Percentiles rank a stretch among this genome's conserved stretches.
These are phyloP conservation scores for Colletotrichum brevisporum DNA, from an alignment of 2,329 filamentous ascomycete species.

Conservation along the genomic window DNA sequence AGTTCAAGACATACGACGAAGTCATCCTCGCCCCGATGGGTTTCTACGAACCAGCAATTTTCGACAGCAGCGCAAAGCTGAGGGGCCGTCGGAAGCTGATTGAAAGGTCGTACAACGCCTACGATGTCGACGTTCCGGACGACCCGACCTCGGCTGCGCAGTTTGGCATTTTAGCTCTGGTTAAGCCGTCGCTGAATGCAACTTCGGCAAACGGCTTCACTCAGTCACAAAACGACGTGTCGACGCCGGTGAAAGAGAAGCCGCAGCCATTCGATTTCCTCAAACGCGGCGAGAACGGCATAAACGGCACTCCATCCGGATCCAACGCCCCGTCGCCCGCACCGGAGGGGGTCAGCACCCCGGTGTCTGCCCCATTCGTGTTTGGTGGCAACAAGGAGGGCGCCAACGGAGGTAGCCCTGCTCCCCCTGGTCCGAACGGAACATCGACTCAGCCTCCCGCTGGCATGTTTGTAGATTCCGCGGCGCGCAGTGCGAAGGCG, in stretches of 20 bases:
- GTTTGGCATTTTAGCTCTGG: slow-evolving; percentile 72
- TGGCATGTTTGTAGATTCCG: slow-evolving; percentile 65
- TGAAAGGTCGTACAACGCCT: slow-evolving; percentile 91
- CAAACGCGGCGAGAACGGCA: slow-evolving; percentile 75
- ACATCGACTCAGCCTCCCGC: slow-evolving; percentile 54
- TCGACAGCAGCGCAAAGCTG: slow-evolving; percentile 87
- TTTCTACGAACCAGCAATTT: slow-evolving; percentile 90
- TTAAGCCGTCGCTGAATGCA: slow-evolving; percentile 70
- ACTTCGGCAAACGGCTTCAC: slow-evolving; percentile 59
- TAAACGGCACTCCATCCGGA: slow-evolving; percentile 83
- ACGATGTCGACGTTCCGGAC: slow-evolving; percentile 88
- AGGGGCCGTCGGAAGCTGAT: slow-evolving; percentile 84
- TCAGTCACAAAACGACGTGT: slow-evolving; percentile 61
- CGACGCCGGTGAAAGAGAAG: slow-evolving; percentile 74
- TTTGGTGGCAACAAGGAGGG: slow-evolving; percentile 65
- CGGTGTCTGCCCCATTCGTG: slow-evolving; percentile 69
- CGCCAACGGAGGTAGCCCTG: slow-evolving; percentile 65
- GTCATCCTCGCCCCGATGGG: slow-evolving; percentile 95
- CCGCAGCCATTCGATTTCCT: slow-evolving; percentile 79
- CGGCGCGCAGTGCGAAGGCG: slow-evolving; percentile 64
- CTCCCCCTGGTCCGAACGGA: slow-evolving; percentile 64
- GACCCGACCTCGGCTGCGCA: slow-evolving; percentile 91
- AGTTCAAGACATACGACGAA: slow-evolving; percentile 98
- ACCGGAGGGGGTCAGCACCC: slow-evolving; percentile 82
- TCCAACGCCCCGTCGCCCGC: slow-evolving; percentile 91